Percentiles rank a stretch among this genome's conserved stretches.
Evolutionary conservation across 257 asterid species (phyloP).

Genomic region (Coffea canephora): DNA sequence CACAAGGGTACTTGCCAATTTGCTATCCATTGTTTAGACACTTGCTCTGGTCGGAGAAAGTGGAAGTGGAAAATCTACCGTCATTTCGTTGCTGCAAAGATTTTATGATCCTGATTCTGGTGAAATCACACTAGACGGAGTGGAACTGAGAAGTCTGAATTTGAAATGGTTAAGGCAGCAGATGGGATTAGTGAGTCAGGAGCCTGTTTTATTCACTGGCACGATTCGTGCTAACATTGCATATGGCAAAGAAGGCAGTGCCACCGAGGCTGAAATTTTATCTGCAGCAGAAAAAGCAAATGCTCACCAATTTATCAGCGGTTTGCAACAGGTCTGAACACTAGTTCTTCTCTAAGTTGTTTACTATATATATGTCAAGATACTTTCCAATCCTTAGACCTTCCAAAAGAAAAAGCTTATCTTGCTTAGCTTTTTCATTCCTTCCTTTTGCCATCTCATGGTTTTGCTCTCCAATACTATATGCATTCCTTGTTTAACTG

Average conservation of each 20-base stretch:
- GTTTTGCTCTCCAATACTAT: too few species aligned
- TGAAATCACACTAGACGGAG: conserved; percentile 21
- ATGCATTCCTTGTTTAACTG: neutral
- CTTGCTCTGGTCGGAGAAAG: conserved; percentile 25
- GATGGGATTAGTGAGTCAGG: too few species aligned
- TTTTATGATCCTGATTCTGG: conserved; percentile 27
- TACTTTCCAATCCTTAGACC: too few species aligned
- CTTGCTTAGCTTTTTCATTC: neutral
- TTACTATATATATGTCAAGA: neutral
- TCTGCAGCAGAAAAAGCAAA: conserved; percentile 26
- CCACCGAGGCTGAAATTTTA: conserved; percentile 23
- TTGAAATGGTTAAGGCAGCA: neutral
- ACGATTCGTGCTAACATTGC: too few species aligned
- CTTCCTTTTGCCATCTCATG: neutral
- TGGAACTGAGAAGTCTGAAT: conserved; percentile 12
- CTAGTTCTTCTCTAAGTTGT: neutral
- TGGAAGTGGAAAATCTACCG: conserved; percentile 42
- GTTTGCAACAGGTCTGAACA: conserved; percentile 13
- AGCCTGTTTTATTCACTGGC: too few species aligned
- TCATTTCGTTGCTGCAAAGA: conserved; percentile 31
- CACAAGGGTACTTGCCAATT: neutral
- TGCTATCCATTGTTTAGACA: too few species aligned
- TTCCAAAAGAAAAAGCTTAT: too few species aligned
- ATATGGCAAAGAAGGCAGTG: conserved; percentile 21
- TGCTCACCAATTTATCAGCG: conserved; percentile 25